Base-by-base conservation (phyloP, 2,329 filamentous ascomycete genomes). In the Pyrenophora seminiperda region DNA sequence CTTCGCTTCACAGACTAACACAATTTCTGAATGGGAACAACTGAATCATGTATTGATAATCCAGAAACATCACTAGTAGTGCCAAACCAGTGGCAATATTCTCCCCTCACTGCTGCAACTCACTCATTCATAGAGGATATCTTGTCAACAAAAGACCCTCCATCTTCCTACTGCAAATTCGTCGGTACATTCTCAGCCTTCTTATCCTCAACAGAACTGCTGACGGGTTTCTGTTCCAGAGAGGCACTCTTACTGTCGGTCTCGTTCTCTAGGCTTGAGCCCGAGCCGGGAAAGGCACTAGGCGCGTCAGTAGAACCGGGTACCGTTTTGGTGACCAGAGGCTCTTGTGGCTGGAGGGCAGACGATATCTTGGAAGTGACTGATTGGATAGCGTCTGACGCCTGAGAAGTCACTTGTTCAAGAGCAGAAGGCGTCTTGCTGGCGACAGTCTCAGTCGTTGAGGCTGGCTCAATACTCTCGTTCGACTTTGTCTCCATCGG, bases 261-360 rank as follows among this genome's bases (percentile, higher is more conserved):
- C 1, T 50, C 40, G 7, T 58, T 47, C 11, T 42, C 41, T 19
- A 54, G 27, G 17, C 49, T 47, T 17, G 54, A 34, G 4, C 51
- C 54, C 13, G 45, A 47, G 3, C 47, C 58, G 29, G 62, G 59
- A 40, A 63, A 65, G 2, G 61, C 59, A 19, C 62, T 61, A 11
- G 59, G 62, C 3, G 59, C 58, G 7, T 61, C 61, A 5, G 53
- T 48, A 13, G 61, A 58, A 1, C 56, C 61, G 20, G 51, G 39
- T 5, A 44, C 50, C 7, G 47, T 52, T 13, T 54, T 41, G 15
- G 44, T 52, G 11, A 59, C 51, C 13, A 61, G 29, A 4, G 54
- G 54, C 36, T 61, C 56, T 18, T 53, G 37, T 36, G 37, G 27
- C 31, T 46, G 33, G 9, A 50, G 37, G 30, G 39, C 34, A 9